Evolutionary conservation across 495 filamentous ascomycete species (phyloP).

Genomic region (Penicillium ucsense): DNA sequence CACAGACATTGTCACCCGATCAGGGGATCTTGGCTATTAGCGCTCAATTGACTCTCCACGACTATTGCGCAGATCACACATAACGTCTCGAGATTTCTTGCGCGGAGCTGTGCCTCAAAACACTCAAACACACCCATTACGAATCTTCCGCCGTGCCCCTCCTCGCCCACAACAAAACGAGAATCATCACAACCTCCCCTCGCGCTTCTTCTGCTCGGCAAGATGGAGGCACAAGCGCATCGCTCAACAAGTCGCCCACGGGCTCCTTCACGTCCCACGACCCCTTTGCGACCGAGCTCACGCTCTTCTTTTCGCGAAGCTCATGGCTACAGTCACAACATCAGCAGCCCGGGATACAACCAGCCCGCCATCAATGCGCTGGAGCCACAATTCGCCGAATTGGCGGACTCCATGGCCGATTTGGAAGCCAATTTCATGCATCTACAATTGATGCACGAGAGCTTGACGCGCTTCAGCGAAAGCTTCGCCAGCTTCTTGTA

Average conservation of each 20-base stretch:
- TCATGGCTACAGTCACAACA: constrained; percentile 41
- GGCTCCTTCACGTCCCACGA: constrained; percentile 71
- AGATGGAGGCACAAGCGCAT: constrained; percentile 25
- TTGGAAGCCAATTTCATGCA: constrained; percentile 97
- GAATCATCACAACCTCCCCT: background rate
- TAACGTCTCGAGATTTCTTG: background rate
- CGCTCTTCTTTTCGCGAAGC: constrained; percentile 75
- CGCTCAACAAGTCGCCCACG: constrained; percentile 34
- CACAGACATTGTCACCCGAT: too few species aligned
- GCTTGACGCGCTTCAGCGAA: constrained; percentile 86
- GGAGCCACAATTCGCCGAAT: constrained; percentile 83
- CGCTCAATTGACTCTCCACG: background rate
- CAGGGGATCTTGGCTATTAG: too few species aligned
- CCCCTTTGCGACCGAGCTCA: constrained; percentile 84
- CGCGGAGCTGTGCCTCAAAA: too few species aligned
- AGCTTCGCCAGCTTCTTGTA: constrained; percentile 93
- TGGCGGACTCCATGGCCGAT: constrained; percentile 89
- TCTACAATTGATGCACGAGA: constrained; percentile 94
- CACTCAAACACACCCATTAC: background rate
- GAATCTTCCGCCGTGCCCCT: background rate
- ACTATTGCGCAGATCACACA: background rate
- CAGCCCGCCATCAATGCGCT: constrained; percentile 70
- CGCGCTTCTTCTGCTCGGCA: background rate
- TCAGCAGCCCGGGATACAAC: constrained; percentile 36
- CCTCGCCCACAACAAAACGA: background rate